These are phyloP conservation scores for Globisporangium rhizosaccharum DNA, from an alignment of 352 stramenopile genomes.

Conservation along the genomic window DNA sequence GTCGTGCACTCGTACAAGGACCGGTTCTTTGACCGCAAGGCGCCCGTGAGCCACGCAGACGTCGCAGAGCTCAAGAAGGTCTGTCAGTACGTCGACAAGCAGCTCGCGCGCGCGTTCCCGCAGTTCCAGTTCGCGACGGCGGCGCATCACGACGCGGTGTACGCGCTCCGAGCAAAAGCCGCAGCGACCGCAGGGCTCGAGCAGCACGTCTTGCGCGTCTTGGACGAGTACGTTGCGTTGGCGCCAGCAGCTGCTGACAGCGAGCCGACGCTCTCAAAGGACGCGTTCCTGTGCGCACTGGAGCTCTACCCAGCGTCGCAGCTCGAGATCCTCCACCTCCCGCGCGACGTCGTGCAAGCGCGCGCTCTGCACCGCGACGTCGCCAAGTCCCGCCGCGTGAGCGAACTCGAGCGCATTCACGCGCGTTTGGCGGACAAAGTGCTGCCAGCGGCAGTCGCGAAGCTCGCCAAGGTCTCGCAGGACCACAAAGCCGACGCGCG, in stretches of 20 bases:
- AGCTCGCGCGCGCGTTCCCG: slow-evolving; percentile 50
- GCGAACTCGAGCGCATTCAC: slow-evolving; percentile 40
- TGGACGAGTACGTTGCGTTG: slow-evolving; percentile 55
- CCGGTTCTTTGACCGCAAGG: slow-evolving; percentile 42
- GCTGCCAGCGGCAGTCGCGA: slow-evolving; percentile 6
- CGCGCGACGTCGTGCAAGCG: slow-evolving; percentile 29
- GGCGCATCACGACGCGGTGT: slow-evolving; percentile 49
- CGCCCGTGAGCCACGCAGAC: slow-evolving; percentile 27
- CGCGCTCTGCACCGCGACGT: slow-evolving; percentile 36
- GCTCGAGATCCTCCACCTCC: slow-evolving; percentile 46
- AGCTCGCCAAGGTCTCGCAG: slow-evolving; percentile 8
- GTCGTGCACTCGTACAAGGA: slow-evolving; percentile 57
- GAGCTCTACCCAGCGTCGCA: slow-evolving; percentile 56
- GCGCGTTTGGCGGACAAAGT: slow-evolving; percentile 7
- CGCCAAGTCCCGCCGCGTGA: slow-evolving; percentile 31
- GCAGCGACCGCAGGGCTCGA: slow-evolving; percentile 47
- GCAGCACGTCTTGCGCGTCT: slow-evolving; percentile 32
- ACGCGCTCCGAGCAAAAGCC: slow-evolving; percentile 54
- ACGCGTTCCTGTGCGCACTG: slow-evolving; percentile 37
- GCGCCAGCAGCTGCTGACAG: slow-evolving; percentile 8
- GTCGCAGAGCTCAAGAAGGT: slow-evolving; percentile 52
- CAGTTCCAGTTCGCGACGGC: slow-evolving; percentile 35
- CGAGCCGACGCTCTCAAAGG: slow-evolving; percentile 17
- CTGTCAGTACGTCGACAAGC: slow-evolving; percentile 49
- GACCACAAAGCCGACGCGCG: slow-evolving; percentile 18